Base-by-base conservation (phyloP, 2,329 filamentous ascomycete genomes). In the Aspergillus ustus region DNA sequence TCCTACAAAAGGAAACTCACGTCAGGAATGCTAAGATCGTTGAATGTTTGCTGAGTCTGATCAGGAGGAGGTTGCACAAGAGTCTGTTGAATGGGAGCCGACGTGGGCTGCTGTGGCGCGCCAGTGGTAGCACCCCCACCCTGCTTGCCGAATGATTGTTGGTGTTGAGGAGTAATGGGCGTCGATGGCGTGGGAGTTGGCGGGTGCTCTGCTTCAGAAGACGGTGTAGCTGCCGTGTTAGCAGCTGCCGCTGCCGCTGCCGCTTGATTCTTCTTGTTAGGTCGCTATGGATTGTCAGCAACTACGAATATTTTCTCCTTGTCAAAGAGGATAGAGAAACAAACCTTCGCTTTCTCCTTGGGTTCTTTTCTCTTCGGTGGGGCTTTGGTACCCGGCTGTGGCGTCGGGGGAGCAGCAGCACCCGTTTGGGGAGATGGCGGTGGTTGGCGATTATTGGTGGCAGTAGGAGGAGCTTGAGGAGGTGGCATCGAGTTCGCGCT, bases 291-390 rank as follows among this genome's bases (percentile, higher is more conserved):
- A 63, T 44, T 59, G 61, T 70, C 62, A 71, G 64, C 60, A 66
- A 60, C 55, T 29, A 61, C 62, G 56, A 52, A n/a, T 19, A 49
- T 54, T 13, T 57, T 49, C 22, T 57, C 19, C 37, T 43, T 51
- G 28, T 29, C 43, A n/a, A 19, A 15, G 48, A 25, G 9, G 44
- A 31, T 22, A 50, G 59, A 22, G 43, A 62, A 44, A 68, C 69
- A 52, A 80, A 84, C 83, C 80, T 85, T 85, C 66, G 79, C 80
- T 34, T 49, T 81, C 63, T 85, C 83, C 67, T 85, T 84, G 7
- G 76, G 75, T 37, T 81, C 80, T 72, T 87, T 87, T 78, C 88
- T 88, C 72, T 87, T 88, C 8, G 83, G 84, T 53, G 81, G 83
- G n/a, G 75, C 80, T 70, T 81, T 89, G 70, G 82, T 84, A n/a